Evolutionary conservation across 2,329 filamentous ascomycete species (phyloP).

Genomic region (Microdochium paspali): DNA sequence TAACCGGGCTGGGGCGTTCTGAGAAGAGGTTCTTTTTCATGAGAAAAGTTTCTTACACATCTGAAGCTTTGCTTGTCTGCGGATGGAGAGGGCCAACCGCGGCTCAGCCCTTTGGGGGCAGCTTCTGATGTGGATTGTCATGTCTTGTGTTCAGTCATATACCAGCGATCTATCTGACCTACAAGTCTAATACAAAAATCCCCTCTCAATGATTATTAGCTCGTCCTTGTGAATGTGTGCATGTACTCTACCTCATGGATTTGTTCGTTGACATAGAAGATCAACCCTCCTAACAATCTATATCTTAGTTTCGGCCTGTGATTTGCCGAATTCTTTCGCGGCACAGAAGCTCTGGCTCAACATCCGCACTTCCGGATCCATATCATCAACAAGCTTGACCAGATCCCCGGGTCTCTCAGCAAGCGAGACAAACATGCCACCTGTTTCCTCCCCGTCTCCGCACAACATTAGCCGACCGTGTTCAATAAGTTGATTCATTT

Average conservation of each 20-base stretch:
- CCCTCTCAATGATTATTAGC: constrained; percentile 35
- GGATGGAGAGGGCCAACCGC: constrained; percentile 7
- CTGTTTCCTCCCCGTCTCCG: no score
- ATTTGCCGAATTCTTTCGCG: no score
- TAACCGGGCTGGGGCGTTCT: constrained; percentile 23
- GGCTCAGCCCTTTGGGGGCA: not conserved
- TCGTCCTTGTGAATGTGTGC: not conserved
- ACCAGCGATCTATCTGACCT: constrained; percentile 29
- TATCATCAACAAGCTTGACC: constrained; percentile 13
- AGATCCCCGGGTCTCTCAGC: constrained; percentile 21
- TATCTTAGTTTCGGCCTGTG: no score
- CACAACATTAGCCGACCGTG: no score
- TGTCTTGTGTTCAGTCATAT: constrained; percentile 20
- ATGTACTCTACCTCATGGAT: no score
- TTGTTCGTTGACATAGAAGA: no score
- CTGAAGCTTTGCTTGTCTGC: constrained; percentile 7
- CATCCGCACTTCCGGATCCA: constrained; percentile 15
- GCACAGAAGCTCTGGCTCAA: constrained; percentile 19
- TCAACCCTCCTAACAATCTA: no score
- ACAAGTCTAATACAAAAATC: constrained; percentile 44
- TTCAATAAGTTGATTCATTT: no score
- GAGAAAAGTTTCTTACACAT: not conserved
- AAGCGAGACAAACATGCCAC: constrained; percentile 23
- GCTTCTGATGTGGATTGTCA: not conserved
- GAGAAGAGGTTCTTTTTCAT: constrained; percentile 12